Base-by-base conservation (phyloP, 1,284 basidiomycete genomes). In the Ustanciosporium gigantosporum region DNA sequence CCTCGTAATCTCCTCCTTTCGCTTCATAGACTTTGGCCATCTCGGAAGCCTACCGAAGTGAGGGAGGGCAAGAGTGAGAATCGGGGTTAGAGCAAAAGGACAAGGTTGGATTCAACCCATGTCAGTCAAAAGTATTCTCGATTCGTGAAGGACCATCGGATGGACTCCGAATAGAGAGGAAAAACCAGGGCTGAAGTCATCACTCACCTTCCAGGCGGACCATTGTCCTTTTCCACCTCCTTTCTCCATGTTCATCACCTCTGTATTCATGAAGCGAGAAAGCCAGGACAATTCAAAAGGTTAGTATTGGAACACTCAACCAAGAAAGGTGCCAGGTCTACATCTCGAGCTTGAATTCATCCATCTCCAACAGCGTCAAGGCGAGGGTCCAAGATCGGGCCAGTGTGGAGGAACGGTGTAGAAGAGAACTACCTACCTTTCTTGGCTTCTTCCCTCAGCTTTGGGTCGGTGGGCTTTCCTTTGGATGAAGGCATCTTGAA, bases 401-500 rank as follows among this genome's bases (percentile, higher is more conserved):
- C n/a, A n/a, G n/a, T n/a, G n/a, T n/a, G n/a, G n/a, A n/a, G n/a
- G n/a, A n/a, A n/a, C n/a, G n/a, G n/a, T n/a, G n/a, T n/a, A n/a
- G n/a, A n/a, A n/a, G n/a, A n/a, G n/a, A n/a, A n/a, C n/a, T n/a
- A 35, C 34, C 4, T 23, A 44, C 42, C 42, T 67, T 81, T 78
- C 44, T 78, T 78, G 41, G 79, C 73, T 62, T 80, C 65, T 49
- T 81, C 79, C 40, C 78, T 64, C 41, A 79, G 68, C 68, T 80
- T 70, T 17, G 78, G 78, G 45, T 80, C 78, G 17, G 79, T 80
- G 1, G 79, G 79, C 65, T 80, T 80, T 64, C 80, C 80, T 66
- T 81, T 81, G 21, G 78, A 79, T 16, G 78, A 79, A 36, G 74
- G 68, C 79, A 80, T 80, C n/a, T n/a, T n/a, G n/a, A n/a, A n/a